Evolutionary conservation across 1,284 basidiomycete species (phyloP).

Genomic region (Sporisorium sorghi): DNA sequence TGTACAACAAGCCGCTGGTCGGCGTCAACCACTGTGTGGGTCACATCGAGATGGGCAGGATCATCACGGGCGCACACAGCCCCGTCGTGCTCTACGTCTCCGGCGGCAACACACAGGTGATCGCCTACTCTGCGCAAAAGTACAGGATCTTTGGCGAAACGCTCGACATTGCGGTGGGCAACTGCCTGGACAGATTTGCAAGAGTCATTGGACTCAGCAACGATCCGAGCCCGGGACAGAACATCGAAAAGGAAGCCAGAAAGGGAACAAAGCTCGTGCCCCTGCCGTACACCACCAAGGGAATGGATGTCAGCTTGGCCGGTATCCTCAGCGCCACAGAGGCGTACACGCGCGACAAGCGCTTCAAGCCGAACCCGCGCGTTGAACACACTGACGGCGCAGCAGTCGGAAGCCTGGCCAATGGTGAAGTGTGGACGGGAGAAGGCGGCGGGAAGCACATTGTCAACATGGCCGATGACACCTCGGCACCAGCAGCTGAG

Average conservation of each 20-base stretch:
- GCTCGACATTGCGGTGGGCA: conserved; percentile 97
- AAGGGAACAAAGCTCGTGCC: conserved; percentile 80
- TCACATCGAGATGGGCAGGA: conserved; percentile 96
- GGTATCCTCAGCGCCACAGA: conserved; percentile 91
- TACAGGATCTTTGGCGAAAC: conserved; percentile 99
- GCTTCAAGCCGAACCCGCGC: conserved; percentile 47
- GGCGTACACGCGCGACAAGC: conserved; percentile 75
- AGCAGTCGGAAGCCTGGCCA: conserved; percentile 60
- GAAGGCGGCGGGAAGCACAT: conserved; percentile 60
- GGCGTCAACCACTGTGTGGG: conserved; percentile 99
- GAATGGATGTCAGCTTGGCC: conserved; percentile 96
- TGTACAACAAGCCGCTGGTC: conserved; percentile 90
- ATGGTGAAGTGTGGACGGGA: conserved; percentile 57
- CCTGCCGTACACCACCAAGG: conserved; percentile 96
- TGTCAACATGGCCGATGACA: conserved; percentile 38
- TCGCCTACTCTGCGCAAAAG: conserved; percentile 91
- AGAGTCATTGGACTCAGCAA: conserved; percentile 95
- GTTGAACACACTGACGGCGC: conserved; percentile 15
- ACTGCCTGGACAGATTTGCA: conserved; percentile 97
- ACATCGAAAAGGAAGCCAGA: conserved; percentile 95
- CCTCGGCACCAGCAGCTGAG: neutral
- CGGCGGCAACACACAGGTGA: conserved; percentile 98
- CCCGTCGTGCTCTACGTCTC: conserved; percentile 98
- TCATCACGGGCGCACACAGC: conserved; percentile 92
- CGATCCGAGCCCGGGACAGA: conserved; percentile 96